Base-by-base conservation (phyloP, 2,329 filamentous ascomycete genomes). In the Clonostachys rosea region DNA sequence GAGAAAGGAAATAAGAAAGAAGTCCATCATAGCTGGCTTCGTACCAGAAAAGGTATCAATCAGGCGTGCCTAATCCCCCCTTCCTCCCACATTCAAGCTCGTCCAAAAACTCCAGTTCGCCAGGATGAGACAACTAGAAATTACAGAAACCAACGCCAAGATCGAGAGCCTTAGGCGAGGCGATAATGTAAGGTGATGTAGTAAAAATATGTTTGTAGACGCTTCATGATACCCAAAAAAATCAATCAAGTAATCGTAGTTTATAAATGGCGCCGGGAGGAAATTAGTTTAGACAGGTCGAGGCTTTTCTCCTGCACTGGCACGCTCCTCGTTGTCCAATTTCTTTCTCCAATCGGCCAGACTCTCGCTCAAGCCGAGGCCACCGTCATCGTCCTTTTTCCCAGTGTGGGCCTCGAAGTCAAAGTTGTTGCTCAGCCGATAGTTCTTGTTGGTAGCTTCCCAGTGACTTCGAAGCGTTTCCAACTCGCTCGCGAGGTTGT, bases 391-490 rank as follows among this genome's bases (percentile, higher is more conserved):
- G 17, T 71, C 67, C 44, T 70, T 71, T 53, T 72, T 74, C 43
- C 47, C 48, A 30, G 66, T 57, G 30, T 66, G 57, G 6, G 57
- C 72, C 18, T 62, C 54, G 57, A 95, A 91, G 62, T 96, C 91
- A 58, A 95, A 95, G 45, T 87, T 84, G 59, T 86, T 91, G 66
- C 89, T 95, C 41, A 96, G 73, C 20, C 94, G 86, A 66, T 97
- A 96, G 59, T 89, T 95, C 67, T 95, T 94, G 70, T 92, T 96
- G 12, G 91, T 96, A 37, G 86, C 89, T 69, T 97, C 91, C 94
- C 94, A 99, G 59, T 96, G 91, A 45, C 77, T 89, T 45, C 92
- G 83, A 43, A 99, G 76, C 12, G 89, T 87, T 64, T 99, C 94
- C 8, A 99, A 82, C 70, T 99, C 94, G 52, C 83, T 90, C 11